Evolutionary conservation across 495 filamentous ascomycete species (phyloP).

Genomic region (Aspergillus bridgeri): DNA sequence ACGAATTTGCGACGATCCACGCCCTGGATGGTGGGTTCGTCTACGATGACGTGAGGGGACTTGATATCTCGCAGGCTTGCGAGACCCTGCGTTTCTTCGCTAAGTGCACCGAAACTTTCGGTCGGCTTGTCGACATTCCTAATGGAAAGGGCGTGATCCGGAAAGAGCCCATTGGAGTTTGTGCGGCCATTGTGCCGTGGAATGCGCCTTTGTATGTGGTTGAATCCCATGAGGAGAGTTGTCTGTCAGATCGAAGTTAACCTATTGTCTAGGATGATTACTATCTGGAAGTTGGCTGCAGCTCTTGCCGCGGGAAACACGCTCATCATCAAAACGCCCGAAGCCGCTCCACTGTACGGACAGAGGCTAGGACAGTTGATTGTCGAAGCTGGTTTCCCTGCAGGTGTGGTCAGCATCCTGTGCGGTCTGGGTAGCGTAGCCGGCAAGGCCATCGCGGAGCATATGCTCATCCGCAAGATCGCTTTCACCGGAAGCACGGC

Average conservation of each 20-base stretch:
- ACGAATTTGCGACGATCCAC: conserved; percentile 28
- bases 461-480: conserved; percentile 77
- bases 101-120: conserved; percentile 34
- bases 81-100: conserved; percentile 32
- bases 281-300: conserved; percentile 54
- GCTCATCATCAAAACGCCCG: conserved; percentile 85
- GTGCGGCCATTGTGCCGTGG: conserved; percentile 36
- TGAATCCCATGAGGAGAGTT: not conserved
- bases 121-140: conserved; percentile 24
- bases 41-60: conserved; percentile 18
- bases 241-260: conserved; percentile 60
- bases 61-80: conserved; percentile 22
- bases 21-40: conserved; percentile 27
- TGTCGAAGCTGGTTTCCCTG: conserved; percentile 80
- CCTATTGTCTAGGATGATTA: conserved; percentile 58
- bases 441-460: conserved; percentile 72
- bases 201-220: conserved; percentile 28
- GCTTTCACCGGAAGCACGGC: conserved; percentile 27
- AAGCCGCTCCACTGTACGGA: conserved; percentile 82
- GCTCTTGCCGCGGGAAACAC: conserved; percentile 56
- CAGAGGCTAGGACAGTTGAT: conserved; percentile 82
- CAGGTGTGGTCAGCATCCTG: conserved; percentile 83
- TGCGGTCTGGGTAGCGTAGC: conserved; percentile 77
- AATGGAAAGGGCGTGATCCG: conserved; percentile 26
- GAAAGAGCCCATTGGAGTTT: conserved; percentile 36